Evolutionary conservation across 2,329 filamentous ascomycete genomes (phyloP).

Genomic region (Aspergillus sp.): DNA sequence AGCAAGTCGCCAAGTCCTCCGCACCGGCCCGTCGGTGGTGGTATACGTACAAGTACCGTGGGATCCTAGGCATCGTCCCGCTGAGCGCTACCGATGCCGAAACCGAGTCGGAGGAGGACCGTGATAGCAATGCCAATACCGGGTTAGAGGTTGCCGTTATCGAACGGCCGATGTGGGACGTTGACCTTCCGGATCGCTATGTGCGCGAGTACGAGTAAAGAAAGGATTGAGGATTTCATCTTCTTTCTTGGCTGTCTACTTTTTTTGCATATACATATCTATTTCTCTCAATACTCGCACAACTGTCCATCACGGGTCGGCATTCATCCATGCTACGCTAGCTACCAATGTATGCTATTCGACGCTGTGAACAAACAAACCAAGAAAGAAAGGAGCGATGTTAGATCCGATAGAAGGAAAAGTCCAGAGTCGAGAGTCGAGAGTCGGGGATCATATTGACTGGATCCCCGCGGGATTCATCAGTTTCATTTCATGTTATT

Average conservation of each 20-base stretch:
- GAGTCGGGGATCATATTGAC: not conserved
- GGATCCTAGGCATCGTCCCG: conserved; percentile 76
- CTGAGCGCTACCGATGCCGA: conserved; percentile 36
- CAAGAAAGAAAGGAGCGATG: not conserved
- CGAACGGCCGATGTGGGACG: conserved; percentile 81
- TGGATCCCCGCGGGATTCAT: not conserved
- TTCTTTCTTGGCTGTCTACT: not conserved
- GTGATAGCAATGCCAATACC: not conserved
- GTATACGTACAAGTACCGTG: conserved; percentile 89
- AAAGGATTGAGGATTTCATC: not conserved
- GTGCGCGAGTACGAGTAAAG: conserved; percentile 55
- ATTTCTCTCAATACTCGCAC: not conserved
- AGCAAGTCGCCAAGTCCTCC: conserved; percentile 22
- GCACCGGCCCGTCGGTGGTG: conserved; percentile 52
- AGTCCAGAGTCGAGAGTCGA: not conserved
- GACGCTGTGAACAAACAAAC: not conserved
- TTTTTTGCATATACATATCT: not conserved
- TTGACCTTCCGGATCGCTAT: conserved; percentile 73
- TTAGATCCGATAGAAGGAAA: no score
- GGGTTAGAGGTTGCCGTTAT: conserved; percentile 76
- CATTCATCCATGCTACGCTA: not conserved
- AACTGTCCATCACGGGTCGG: not conserved
- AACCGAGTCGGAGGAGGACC: not conserved
- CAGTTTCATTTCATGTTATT: not conserved
- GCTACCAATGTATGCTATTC: no score